phyloP scores from a whole-genome alignment of 805 yeast genomes.

The Myxozyma vanderwaltii region DNA sequence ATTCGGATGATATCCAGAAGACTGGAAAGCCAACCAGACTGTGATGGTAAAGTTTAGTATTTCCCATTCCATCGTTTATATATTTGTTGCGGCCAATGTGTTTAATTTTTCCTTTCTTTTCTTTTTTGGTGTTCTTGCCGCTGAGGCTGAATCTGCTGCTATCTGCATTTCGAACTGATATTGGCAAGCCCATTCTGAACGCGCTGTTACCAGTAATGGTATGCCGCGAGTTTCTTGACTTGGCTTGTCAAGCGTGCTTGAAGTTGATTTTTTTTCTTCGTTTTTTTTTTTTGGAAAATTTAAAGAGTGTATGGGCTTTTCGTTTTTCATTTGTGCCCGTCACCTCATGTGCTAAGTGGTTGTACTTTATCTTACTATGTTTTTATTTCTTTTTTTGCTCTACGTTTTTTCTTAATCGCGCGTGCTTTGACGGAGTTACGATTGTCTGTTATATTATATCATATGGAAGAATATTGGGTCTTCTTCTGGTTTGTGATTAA shows the following conservation, averaged over 20 bases:
- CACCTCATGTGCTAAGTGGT: too few species aligned
- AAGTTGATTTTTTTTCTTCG: too few species aligned
- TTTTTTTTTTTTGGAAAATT: too few species aligned
- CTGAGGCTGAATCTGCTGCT: slow-evolving; percentile 1
- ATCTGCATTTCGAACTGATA: neutral
- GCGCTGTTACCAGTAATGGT: neutral
- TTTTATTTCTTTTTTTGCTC: neutral
- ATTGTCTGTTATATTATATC: neutral
- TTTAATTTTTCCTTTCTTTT: neutral
- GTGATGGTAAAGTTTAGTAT: neutral
- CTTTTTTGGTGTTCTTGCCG: neutral
- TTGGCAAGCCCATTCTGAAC: neutral
- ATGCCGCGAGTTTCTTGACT: too few species aligned
- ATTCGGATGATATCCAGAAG: neutral
- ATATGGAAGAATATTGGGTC: neutral
- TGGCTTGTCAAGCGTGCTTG: too few species aligned
- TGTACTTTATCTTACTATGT: too few species aligned
- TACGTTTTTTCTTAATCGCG: neutral
- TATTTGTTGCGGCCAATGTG: neutral
- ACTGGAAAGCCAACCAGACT: too few species aligned
- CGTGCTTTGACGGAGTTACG: neutral
- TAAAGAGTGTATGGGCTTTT: too few species aligned
- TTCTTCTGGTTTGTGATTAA: neutral
- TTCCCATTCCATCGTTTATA: neutral
- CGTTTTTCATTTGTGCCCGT: neutral